phyloP scores from a whole-genome alignment of 768 basidiomycete genomes.

The Floccularia luteovirens region DNA sequence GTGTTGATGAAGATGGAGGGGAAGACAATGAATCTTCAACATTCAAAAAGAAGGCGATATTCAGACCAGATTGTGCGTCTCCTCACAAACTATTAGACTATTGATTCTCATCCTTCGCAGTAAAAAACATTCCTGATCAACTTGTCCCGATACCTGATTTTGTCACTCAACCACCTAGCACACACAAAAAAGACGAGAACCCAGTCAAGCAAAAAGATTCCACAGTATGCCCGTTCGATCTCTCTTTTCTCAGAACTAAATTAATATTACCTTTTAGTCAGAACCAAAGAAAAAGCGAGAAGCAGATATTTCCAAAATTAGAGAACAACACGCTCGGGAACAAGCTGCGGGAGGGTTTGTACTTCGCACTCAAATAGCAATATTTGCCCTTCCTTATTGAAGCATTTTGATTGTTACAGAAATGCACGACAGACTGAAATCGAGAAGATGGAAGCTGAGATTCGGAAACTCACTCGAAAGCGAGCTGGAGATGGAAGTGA shows the following conservation, averaged over 20 bases:
- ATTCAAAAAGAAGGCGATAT: conserved; percentile 77
- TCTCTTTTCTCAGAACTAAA: no score
- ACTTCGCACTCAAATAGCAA: not conserved
- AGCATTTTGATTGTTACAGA: conserved; percentile 22
- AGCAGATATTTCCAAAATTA: conserved; percentile 60
- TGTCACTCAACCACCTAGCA: conserved; percentile 17
- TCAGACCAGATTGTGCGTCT: conserved; percentile 73
- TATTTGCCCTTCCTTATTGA: not conserved
- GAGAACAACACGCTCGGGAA: conserved; percentile 70
- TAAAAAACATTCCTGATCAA: conserved; percentile 27
- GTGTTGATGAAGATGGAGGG: conserved; percentile 58
- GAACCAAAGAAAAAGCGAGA: conserved; percentile 20
- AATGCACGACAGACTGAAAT: conserved; percentile 68
- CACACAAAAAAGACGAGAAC: conserved; percentile 9
- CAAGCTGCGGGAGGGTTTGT: conserved; percentile 55
- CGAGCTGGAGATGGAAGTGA: conserved; percentile 52
- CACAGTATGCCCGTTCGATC: no score
- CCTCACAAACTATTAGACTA: no score
- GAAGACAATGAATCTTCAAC: conserved; percentile 46
- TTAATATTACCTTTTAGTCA: not conserved
- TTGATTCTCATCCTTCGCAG: no score
- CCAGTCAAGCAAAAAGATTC: no score
- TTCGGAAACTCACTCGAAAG: conserved; percentile 66
- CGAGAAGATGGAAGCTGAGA: conserved; percentile 82
- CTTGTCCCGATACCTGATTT: conserved; percentile 30